Evolutionary conservation across 2,329 filamentous ascomycete genomes (phyloP), one percentile per base, ranked within the genome.

Genomic region (Diaporthe sp.): DNA sequence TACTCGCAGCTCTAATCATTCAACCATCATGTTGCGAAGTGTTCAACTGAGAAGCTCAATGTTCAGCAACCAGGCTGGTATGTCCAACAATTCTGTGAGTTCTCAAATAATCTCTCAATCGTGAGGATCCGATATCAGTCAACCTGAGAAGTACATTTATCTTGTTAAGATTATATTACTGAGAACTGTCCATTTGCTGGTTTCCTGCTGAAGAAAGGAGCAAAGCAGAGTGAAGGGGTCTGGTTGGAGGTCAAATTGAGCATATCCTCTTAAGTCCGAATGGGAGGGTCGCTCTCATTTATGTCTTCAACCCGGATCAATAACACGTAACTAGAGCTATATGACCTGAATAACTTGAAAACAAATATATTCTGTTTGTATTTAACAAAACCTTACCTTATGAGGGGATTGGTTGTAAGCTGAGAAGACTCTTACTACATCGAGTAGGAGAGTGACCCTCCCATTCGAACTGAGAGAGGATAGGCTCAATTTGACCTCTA

Each of bases 161-260:
- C 22, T 28, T 15, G 58, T n/a, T 9, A 3, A 25, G 3, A 42
- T 8, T 6, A 12, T 6, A 44, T 15, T 25, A 25, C 9, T 19
- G 3, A 12, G 22, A 17, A 42, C 13, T 44, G 37, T 19, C 12
- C 37, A 19, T 15, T 13, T 15, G 17, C 37, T 5, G 13, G n/a
- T 44, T 42, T 12, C 22, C 37, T 61, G n/a, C 17, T 42, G 49
- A 53, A 39, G 61, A 42, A 61, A 65, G 59, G 59, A 25, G 9
- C n/a, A 65, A 46, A 46, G 59, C 31, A 65, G 59, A 65, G 39
- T 17, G 59, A 62, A 19, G 39, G 58, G 37, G 39, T 31, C n/a
- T 44, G 37, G 15, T 25, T 31, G 19, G 39, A 46, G 37, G 15
- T 31, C 13, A 22, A 22, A 65, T 46, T 28, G 12, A 19, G n/a